Evolutionary conservation across 1,284 basidiomycete genomes (phyloP), one percentile per base, ranked within the genome.

Genomic region (Cutaneotrichosporon curvatum): DNA sequence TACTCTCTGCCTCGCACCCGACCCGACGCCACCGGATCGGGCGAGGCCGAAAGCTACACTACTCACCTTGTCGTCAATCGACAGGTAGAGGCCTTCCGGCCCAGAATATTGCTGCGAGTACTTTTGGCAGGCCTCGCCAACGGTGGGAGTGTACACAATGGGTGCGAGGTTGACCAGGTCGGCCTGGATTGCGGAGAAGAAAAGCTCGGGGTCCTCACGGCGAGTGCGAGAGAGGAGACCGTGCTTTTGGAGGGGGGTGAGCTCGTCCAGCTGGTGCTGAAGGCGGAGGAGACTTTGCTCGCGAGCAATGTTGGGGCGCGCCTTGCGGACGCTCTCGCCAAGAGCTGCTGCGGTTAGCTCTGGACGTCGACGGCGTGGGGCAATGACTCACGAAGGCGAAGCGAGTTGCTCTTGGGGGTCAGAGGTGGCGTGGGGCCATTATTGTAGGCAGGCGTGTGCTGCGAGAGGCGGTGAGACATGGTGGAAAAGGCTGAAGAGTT

Each of bases 71-170:
- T 96, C 88, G 50, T 82, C 80, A 60, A 87, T 79, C n/a, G 84
- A 86, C 54, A 92, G 76, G 67, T 85, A 92, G 37, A 65, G 58
- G 50, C 67, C 74, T 66, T 91, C 88, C 0, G 87, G 83, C 34
- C 81, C 79, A 50, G 84, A 77, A 71, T 84, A 92, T 60, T 85
- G 89, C 55, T 84, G 79, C 11, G 83, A 85, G 73, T 81, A 88
- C 62, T 87, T 83, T 56, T 88, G 72, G 70, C 88, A 94, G 1
- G 87, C 89, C 62, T 91, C 87, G 34, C 91, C 92, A 37, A 96
- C 89, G 34, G 81, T 83, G 0, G 91, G 91, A 0, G 92, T 95
- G 72, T 95, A 95, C 53, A 92, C 88, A 55, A 92, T 75, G 36
- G 89, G 84, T 19, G 87, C 65, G 34, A 68, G 59, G 41, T 60